Conservation (phyloP, 768 basidiomycete genomes). For the Crepidotus variabilis region DNA sequence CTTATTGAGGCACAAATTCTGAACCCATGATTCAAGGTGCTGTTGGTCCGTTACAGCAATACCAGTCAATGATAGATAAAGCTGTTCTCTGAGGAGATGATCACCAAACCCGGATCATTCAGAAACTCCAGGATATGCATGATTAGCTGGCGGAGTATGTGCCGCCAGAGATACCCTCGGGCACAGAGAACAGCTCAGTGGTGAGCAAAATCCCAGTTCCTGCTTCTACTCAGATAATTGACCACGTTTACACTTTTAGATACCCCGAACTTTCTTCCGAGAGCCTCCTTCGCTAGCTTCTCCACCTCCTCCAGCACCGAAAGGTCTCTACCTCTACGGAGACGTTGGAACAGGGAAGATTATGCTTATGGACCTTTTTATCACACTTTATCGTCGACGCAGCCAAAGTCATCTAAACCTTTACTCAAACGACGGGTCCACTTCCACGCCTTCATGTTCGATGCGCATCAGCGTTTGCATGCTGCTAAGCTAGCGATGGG, state of each 20-base stretch:
- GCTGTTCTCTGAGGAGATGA: slow-evolving; percentile 67
- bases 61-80: slow-evolving; percentile 39
- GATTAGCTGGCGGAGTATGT: slow-evolving; percentile 65
- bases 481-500: slow-evolving; percentile 74
- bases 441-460: slow-evolving; percentile 99
- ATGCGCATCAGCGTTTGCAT: slow-evolving; percentile 92
- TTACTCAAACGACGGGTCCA: slow-evolving; percentile 82
- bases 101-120: slow-evolving; percentile 82
- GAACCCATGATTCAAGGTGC: slow-evolving; percentile 17
- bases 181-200: slow-evolving; percentile 33
- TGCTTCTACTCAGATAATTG: slow-evolving; percentile 12
- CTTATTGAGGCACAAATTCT: background rate
- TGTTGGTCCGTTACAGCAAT: slow-evolving; percentile 40
- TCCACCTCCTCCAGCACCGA: slow-evolving; percentile 58
- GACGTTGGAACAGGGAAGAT: slow-evolving; percentile 97
- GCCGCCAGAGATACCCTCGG: slow-evolving; percentile 58
- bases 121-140: slow-evolving; percentile 78
- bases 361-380: slow-evolving; percentile 99
- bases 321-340: slow-evolving; percentile 92
- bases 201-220: slow-evolving; percentile 28
- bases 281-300: slow-evolving; percentile 30
- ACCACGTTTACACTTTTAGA: slow-evolving; percentile 25
- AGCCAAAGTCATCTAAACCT: slow-evolving; percentile 36
- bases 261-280: slow-evolving; percentile 44
- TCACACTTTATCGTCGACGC: slow-evolving; percentile 58